Evolutionary conservation across 2,329 filamentous ascomycete species (phyloP).

Genomic region (Fusarium hainanense): DNA sequence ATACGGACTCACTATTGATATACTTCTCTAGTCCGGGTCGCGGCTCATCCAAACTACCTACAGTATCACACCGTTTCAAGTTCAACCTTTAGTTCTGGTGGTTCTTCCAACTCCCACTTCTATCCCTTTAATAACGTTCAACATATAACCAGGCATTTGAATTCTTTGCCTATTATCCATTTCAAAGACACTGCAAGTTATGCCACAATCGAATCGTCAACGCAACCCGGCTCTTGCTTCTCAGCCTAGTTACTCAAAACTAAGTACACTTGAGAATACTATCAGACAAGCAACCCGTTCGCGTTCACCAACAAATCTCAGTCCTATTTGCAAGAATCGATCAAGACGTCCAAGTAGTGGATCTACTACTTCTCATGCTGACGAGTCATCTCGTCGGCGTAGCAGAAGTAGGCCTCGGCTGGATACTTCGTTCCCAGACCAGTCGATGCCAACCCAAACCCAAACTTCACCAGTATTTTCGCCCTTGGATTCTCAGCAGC

Average conservation of each 20-base stretch:
- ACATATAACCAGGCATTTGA: not conserved
- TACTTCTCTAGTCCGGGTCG: not conserved
- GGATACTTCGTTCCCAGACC: slow-evolving; percentile 6
- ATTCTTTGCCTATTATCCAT: slow-evolving; percentile 18
- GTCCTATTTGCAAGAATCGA: slow-evolving; percentile 15
- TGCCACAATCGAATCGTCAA: slow-evolving; percentile 21
- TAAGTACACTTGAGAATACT: slow-evolving; percentile 16
- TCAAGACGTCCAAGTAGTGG: slow-evolving; percentile 20
- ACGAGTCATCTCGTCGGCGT: not conserved
- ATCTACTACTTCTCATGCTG: not conserved
- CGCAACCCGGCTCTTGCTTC: slow-evolving; percentile 17
- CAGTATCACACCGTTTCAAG: not conserved
- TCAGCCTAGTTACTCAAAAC: slow-evolving; percentile 10
- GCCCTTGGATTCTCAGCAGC: slow-evolving; percentile 3
- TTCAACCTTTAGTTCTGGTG: not conserved
- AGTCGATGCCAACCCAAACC: not conserved
- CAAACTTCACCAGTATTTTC: slow-evolving; percentile 8
- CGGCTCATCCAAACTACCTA: not conserved
- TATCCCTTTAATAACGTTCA: not conserved
- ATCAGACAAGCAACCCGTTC: slow-evolving; percentile 25
- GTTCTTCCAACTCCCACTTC: not conserved
- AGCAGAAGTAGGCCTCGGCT: not conserved
- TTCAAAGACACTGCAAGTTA: not conserved
- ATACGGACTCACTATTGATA: not conserved
- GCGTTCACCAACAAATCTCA: slow-evolving; percentile 26